Percentiles rank a stretch among this genome's conserved stretches.
phyloP scores from a whole-genome alignment of 495 filamentous ascomycete genomes.

The Penicillium coprophilum region DNA sequence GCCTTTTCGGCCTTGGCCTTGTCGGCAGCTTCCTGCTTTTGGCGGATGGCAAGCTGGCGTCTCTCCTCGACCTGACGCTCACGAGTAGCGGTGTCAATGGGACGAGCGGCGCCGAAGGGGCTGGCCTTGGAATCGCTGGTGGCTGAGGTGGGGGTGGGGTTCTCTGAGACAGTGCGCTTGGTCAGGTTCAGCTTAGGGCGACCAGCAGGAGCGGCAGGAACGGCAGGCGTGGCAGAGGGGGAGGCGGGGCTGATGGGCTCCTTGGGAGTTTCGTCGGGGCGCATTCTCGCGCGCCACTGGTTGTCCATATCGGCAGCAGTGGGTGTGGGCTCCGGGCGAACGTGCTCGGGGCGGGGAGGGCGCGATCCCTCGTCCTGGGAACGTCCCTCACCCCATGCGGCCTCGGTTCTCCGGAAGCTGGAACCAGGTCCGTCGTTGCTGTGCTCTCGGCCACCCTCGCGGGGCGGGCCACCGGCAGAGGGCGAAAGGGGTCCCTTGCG shows the following conservation, averaged over 20 bases:
- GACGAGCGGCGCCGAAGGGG: constrained; percentile 86
- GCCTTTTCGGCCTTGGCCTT: constrained; percentile 75
- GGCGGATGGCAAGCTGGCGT: constrained; percentile 65
- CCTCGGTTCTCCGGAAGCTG: constrained; percentile 63
- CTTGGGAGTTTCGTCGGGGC: constrained; percentile 63
- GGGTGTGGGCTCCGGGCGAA: constrained; percentile 67
- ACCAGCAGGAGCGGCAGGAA: constrained; percentile 50
- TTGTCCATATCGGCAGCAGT: constrained; percentile 85
- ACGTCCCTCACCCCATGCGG: constrained; percentile 84
- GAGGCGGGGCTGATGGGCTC: constrained; percentile 64
- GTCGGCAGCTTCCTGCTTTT: constrained; percentile 86
- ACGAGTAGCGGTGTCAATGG: constrained; percentile 83
- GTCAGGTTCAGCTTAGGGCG: constrained; percentile 79
- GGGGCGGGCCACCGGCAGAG: constrained; percentile 53
- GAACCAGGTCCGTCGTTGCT: constrained; percentile 62
- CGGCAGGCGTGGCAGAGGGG: constrained; percentile 42
- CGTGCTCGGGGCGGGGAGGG: constrained; percentile 72
- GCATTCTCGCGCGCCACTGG: constrained; percentile 83
- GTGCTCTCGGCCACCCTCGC: constrained; percentile 63
- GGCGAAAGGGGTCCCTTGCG: constrained; percentile 89
- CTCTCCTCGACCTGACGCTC: constrained; percentile 91
- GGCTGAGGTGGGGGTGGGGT: constrained; percentile 47
- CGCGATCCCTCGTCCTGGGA: constrained; percentile 72
- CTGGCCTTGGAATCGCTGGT: constrained; percentile 73
- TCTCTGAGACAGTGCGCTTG: constrained; percentile 85